Evolutionary conservation across 164 flowering plant species (phyloP).

Genomic region (Vitis vinifera): ASM3070453v1 NC_081817.1:1371501-1372000

Average conservation of each 20-base stretch:
- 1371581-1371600: slow-evolving; percentile 95
- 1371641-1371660: slow-evolving; percentile 76
- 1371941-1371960: too few species aligned
- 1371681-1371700: slow-evolving; percentile 48
- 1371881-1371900: too few species aligned
- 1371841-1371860: neutral
- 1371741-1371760: slow-evolving; percentile 25
- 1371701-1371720: slow-evolving; percentile 49
- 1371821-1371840: neutral
- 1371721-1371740: slow-evolving; percentile 17
- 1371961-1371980: too few species aligned
- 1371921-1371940: too few species aligned
- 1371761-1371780: slow-evolving; percentile 54
- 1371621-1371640: slow-evolving; percentile 72
- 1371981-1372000: too few species aligned
- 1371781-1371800: slow-evolving; percentile 19
- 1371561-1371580: slow-evolving; percentile 89
- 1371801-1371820: neutral
- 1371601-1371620: slow-evolving; percentile 86
- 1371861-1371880: too few species aligned
- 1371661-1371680: slow-evolving; percentile 70
- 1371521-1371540: neutral
- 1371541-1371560: neutral
- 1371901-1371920: too few species aligned
- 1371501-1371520: neutral